phyloP scores from a whole-genome alignment of 1,139 yeast genomes.

The Candida pseudoviswanathii region DNA sequence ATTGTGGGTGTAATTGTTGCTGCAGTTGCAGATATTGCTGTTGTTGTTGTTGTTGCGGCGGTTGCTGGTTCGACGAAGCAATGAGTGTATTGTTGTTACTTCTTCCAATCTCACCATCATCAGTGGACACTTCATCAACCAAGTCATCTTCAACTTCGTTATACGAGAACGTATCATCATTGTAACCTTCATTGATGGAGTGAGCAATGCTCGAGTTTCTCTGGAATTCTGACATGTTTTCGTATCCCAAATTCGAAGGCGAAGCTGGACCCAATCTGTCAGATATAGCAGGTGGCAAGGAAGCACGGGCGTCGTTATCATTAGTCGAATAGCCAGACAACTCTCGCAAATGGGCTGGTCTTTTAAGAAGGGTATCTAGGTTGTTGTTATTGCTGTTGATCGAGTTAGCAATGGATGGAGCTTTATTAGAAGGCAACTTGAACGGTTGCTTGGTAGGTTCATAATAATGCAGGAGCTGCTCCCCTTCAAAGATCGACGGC shows the following conservation, averaged over 20 bases:
- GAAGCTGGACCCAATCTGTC: conserved; percentile 4
- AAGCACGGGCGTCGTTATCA: conserved; percentile 9
- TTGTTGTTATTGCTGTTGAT: conserved; percentile 22
- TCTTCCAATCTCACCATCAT: conserved; percentile 28
- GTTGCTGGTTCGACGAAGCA: conserved; percentile 7
- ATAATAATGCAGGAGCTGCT: conserved; percentile 3
- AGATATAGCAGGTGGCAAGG: background rate
- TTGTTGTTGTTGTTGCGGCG: conserved; percentile 5
- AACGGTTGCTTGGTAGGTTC: conserved; percentile 4
- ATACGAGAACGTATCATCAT: conserved; percentile 29
- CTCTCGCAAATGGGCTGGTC: conserved; percentile 14
- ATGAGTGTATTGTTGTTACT: conserved; percentile 16
- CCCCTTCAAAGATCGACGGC: conserved; percentile 9
- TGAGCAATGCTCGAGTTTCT: conserved; percentile 11
- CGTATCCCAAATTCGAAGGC: background rate
- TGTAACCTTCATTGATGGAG: conserved; percentile 15
- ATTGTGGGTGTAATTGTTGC: conserved; percentile 4
- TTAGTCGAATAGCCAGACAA: conserved; percentile 15
- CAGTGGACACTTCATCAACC: conserved; percentile 34
- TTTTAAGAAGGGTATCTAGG: conserved; percentile 18
- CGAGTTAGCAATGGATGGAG: conserved; percentile 24
- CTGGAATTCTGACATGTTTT: conserved; percentile 4
- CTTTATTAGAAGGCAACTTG: conserved; percentile 12
- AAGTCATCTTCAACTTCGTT: conserved; percentile 34
- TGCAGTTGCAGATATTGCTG: conserved; percentile 9